phyloP scores from a whole-genome alignment of 2,329 filamentous ascomycete species.

The Venturia asperata region DNA sequence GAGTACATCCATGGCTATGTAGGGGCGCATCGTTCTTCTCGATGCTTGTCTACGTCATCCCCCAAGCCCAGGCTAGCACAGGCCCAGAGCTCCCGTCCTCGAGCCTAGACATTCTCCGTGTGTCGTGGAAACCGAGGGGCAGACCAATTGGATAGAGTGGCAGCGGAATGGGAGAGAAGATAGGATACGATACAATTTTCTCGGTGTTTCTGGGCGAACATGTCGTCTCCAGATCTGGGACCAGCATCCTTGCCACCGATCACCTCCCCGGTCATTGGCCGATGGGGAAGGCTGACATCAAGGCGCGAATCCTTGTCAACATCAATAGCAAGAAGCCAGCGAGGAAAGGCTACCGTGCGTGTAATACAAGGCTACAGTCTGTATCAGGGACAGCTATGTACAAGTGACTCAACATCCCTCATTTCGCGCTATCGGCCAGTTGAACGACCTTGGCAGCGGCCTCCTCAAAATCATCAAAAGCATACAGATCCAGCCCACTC shows the following conservation, averaged over 20 bases:
- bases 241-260: neutral
- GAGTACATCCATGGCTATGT: no score
- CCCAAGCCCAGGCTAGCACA: neutral
- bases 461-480: conserved; percentile 68
- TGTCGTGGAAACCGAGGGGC: neutral
- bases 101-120: neutral
- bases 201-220: no score
- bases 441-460: conserved; percentile 55
- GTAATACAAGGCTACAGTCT: no score
- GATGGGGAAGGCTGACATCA: neutral
- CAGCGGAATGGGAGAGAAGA: no score
- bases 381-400: neutral
- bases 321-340: no score
- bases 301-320: no score
- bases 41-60: conserved; percentile 6
- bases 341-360: no score
- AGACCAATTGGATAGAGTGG: no score
- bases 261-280: neutral
- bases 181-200: neutral
- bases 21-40: neutral
- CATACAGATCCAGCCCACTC: conserved; percentile 60
- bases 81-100: neutral
- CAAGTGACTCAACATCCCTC: neutral
- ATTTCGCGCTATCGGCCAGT: neutral
- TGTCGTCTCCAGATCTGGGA: neutral